Percentiles rank a stretch among this genome's conserved stretches.
Evolutionary conservation across 805 yeast genomes (phyloP).

Genomic region (Kodamaea kaohsiungensis): DNA sequence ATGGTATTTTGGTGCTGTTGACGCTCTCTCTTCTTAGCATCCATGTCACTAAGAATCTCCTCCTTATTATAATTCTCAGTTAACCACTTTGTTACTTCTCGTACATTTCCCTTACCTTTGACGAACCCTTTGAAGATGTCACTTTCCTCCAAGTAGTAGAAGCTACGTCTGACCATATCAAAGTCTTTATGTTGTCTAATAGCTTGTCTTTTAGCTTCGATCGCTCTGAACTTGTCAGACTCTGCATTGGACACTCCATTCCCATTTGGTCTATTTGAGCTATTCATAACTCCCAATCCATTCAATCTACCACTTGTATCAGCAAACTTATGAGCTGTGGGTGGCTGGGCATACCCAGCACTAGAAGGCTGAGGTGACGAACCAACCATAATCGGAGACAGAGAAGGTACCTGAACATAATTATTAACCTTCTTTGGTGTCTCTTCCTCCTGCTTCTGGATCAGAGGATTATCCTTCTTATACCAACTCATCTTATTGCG

Average conservation of each 20-base stretch:
- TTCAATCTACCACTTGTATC: neutral
- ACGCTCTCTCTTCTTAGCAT: slow-evolving; percentile 17
- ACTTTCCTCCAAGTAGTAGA: slow-evolving; percentile 40
- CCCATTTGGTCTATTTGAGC: neutral
- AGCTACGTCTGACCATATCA: slow-evolving; percentile 36
- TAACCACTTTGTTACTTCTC: slow-evolving; percentile 41
- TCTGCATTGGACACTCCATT: slow-evolving; percentile 1
- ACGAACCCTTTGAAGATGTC: slow-evolving; percentile 44
- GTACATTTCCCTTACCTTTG: slow-evolving; percentile 43
- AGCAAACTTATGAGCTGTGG: slow-evolving; percentile 4
- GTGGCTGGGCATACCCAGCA: slow-evolving; percentile 3
- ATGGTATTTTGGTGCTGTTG: slow-evolving; percentile 15
- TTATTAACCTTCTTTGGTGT: slow-evolving; percentile 18
- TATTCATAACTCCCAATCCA: neutral
- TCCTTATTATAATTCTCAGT: slow-evolving; percentile 33
- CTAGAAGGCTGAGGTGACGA: slow-evolving; percentile 25
- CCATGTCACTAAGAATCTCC: slow-evolving; percentile 22
- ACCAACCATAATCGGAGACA: slow-evolving; percentile 37
- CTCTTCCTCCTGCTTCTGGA: slow-evolving; percentile 16
- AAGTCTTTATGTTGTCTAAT: slow-evolving; percentile 41
- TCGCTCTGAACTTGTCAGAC: slow-evolving; percentile 17
- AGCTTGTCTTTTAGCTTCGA: slow-evolving; percentile 38
- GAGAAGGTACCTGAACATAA: slow-evolving; percentile 42
- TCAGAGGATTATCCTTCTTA: slow-evolving; percentile 18
- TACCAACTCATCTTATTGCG: slow-evolving; percentile 25